Evolutionary conservation across 2,329 filamentous ascomycete genomes (phyloP).

Genomic region (Botrytis cinerea): DNA sequence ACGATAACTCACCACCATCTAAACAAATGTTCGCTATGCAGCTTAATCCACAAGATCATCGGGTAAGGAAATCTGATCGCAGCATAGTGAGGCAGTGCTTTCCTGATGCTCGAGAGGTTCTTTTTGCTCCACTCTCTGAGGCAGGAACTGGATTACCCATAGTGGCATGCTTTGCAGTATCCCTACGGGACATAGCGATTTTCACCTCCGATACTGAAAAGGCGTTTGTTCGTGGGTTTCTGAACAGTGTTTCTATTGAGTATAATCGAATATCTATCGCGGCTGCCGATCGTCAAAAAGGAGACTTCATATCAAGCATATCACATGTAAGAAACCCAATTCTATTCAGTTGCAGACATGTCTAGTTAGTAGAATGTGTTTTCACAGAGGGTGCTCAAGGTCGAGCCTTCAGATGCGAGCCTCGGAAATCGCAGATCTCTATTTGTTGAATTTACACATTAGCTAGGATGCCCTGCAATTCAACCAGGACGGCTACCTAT

Average conservation of each 20-base stretch:
- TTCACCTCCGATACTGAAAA: constrained; percentile 41
- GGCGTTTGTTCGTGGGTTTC: constrained; percentile 43
- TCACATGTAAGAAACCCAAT: constrained; percentile 46
- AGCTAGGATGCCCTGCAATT: not conserved
- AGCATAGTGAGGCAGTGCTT: constrained; percentile 23
- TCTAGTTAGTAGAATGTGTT: not conserved
- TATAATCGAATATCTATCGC: constrained; percentile 48
- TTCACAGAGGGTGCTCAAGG: not conserved
- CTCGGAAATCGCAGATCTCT: not conserved
- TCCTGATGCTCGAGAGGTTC: constrained; percentile 43
- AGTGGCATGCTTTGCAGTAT: constrained; percentile 40
- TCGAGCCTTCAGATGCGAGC: not conserved
- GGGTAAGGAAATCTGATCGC: constrained; percentile 2
- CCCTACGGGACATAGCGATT: constrained; percentile 36
- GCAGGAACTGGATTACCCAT: constrained; percentile 44
- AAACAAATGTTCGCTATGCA: not conserved
- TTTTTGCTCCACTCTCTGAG: constrained; percentile 46
- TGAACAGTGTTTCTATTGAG: constrained; percentile 33
- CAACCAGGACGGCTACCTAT: not conserved
- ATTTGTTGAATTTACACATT: not conserved
- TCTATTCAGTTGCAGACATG: not conserved
- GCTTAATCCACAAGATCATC: not conserved
- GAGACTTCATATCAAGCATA: constrained; percentile 57
- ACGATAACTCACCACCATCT: not conserved
- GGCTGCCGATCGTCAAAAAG: constrained; percentile 51